Base-by-base conservation (phyloP, 129 eudicot species). In the Ambrosia artemisiifolia region DNA sequence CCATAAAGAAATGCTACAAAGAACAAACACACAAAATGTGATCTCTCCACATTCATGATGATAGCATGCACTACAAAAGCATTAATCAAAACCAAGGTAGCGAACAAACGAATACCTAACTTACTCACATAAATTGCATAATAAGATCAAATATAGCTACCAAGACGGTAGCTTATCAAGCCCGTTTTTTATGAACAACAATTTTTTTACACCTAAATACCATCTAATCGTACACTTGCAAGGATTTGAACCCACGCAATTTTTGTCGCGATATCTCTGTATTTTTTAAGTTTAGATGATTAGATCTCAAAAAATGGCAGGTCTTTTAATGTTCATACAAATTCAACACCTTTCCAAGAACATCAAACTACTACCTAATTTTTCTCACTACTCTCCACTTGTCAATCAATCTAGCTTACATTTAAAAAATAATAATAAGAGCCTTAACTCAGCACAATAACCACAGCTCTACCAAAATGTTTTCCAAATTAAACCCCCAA, bases 251-350 rank as follows among this genome's bases (percentile, higher is more conserved):
- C 28, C 28, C 1, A 24, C 28, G 28, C 28, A 0, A 24, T 1
- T 1, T 24, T 1, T 24, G 28, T 24, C 28, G 1, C 28, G 1
- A 24, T 24, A 24, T 24, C 28, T 24, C 28, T 24, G 1, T 24
- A 1, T 24, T 24, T 24, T 28, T 55, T 8, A 54, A 71, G 67
- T 30, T 12, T 20, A 30, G n/a, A 30, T 12, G 35, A 34, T 73
- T 63, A 73, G 12, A 36, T 12, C 61, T 46, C 40, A 14, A 72
- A 71, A 47, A 56, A 30, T n/a, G 36, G 61, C 77, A 59, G 32
- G 34, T 16, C 33, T n/a, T 14, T n/a, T 40, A 59, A 38, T 14
- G 33, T 4, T 30, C 18, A 59, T 44, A 30, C 49, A 72, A 44
- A 32, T 59, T 30, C 16, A 72, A 68, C 42, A 50, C 60, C 30